These are phyloP conservation scores for Flaveria linearis DNA, from an alignment of 129 eudicot genomes.

Conservation along the genomic window DNA sequence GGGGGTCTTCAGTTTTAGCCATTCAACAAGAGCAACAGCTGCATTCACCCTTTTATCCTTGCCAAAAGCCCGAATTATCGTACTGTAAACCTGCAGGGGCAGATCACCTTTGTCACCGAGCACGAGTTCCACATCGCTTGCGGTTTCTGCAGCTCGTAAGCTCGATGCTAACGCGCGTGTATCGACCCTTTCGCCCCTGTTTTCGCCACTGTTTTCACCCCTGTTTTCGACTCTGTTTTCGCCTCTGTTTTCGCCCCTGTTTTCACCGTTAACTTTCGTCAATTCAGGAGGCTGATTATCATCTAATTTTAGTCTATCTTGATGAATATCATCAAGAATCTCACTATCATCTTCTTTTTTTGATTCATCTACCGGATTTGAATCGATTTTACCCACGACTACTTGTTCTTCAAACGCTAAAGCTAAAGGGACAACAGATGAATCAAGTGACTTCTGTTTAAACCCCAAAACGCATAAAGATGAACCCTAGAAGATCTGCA, in stretches of 20 bases:
- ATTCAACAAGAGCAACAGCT: slow-evolving; percentile 73
- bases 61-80: slow-evolving; percentile 73
- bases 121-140: slow-evolving; percentile 66
- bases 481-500: slow-evolving; percentile 21
- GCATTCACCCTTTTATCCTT: slow-evolving; percentile 60
- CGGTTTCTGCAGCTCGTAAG: slow-evolving; percentile 61
- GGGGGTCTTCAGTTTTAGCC: slow-evolving; percentile 64
- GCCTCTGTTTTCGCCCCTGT: too few relatives aligned
- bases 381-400: slow-evolving; percentile 35
- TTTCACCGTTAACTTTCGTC: too few relatives aligned
- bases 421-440: slow-evolving; percentile 50
- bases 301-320: neutral
- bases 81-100: slow-evolving; percentile 74
- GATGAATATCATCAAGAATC: neutral
- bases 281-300: slow-evolving; percentile 4
- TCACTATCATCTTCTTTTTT: slow-evolving; percentile 16
- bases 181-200: slow-evolving; percentile 44
- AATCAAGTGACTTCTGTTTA: slow-evolving; percentile 30
- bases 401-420: slow-evolving; percentile 57
- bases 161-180: slow-evolving; percentile 54
- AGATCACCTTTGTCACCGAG: slow-evolving; percentile 56
- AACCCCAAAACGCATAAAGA: slow-evolving; percentile 22
- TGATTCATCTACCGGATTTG: slow-evolving; percentile 30
- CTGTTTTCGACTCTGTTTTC: too few relatives aligned
- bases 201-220: slow-evolving; percentile 17